These are phyloP conservation scores for Malassezia dermatis DNA, from an alignment of 1,284 basidiomycete species.

Conservation along the genomic window DNA sequence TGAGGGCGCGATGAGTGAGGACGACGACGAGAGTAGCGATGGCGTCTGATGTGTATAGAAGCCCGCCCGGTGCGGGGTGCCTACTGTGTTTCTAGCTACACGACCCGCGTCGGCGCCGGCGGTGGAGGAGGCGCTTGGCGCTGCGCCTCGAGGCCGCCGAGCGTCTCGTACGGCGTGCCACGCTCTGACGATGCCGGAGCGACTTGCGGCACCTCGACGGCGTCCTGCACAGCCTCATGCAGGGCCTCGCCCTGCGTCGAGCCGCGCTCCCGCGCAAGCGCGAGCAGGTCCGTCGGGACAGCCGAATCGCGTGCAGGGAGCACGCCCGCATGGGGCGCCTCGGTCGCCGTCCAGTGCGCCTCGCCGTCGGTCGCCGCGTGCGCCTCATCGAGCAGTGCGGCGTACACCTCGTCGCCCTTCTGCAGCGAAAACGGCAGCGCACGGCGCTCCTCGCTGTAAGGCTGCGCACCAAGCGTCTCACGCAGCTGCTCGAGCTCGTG, in stretches of 20 bases:
- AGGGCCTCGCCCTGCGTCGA: constrained; percentile 9
- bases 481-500: constrained; percentile 36
- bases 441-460: constrained; percentile 6
- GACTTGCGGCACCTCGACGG: neutral
- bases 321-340: neutral
- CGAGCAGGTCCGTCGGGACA: constrained; percentile 1
- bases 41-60: neutral
- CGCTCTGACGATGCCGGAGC: neutral
- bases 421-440: constrained; percentile 11
- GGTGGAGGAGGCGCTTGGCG: neutral
- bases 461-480: neutral
- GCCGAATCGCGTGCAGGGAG: constrained; percentile 8
- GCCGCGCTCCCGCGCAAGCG: neutral
- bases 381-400: constrained; percentile 7
- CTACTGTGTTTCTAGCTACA: constrained; percentile 2
- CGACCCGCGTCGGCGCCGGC: constrained; percentile 2
- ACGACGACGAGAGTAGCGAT: constrained; percentile 25
- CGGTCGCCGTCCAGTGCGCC: neutral
- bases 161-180: neutral
- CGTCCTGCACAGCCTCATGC: constrained; percentile 6
- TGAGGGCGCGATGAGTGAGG: constrained; percentile 27
- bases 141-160: neutral
- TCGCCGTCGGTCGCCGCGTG: constrained; percentile 7
- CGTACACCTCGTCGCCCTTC: constrained; percentile 3
- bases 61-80: neutral